Conservation (phyloP, 2,329 filamentous ascomycete species). For the Ceratocystis ficicola region DNA sequence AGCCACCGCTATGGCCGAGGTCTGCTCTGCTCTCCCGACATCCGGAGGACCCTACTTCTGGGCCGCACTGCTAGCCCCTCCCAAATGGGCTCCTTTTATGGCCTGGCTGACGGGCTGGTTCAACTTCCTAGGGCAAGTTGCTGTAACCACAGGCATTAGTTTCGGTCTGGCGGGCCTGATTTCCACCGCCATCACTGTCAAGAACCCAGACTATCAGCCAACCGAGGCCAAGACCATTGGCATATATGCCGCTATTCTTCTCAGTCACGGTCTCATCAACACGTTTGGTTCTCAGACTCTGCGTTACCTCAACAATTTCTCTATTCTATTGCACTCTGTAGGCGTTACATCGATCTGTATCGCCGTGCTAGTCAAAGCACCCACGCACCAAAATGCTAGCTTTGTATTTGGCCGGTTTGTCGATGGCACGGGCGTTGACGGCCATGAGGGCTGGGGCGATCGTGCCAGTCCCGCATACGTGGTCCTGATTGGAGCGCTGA, state of each 20-base stretch:
- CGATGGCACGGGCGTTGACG: slow-evolving; percentile 39
- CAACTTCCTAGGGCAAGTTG: slow-evolving; percentile 34
- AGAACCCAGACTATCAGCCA: slow-evolving; percentile 29
- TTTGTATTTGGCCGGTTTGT: slow-evolving; percentile 45
- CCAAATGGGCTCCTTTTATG: slow-evolving; percentile 21
- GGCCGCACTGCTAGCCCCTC: slow-evolving; percentile 44
- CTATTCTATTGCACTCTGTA: slow-evolving; percentile 42
- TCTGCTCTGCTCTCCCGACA: slow-evolving; percentile 47
- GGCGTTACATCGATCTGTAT: slow-evolving; percentile 43
- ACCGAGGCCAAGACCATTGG: slow-evolving; percentile 36
- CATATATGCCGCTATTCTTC: slow-evolving; percentile 46
- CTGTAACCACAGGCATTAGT: slow-evolving; percentile 34
- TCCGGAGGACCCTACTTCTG: slow-evolving; percentile 50
- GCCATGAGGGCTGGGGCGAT: slow-evolving; percentile 39
- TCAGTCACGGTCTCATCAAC: slow-evolving; percentile 44
- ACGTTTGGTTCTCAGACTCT: slow-evolving; percentile 46
- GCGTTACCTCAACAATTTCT: slow-evolving; percentile 44
- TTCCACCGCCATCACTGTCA: slow-evolving; percentile 31
- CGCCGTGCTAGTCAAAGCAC: slow-evolving; percentile 45
- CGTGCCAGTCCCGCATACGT: slow-evolving; percentile 44
- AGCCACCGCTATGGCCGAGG: slow-evolving; percentile 43
- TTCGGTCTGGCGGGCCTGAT: slow-evolving; percentile 33
- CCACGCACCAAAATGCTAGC: slow-evolving; percentile 41
- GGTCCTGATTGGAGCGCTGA: slow-evolving; percentile 40
- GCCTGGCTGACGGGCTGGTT: slow-evolving; percentile 32